Base-by-base conservation (phyloP, 2,329 filamentous ascomycete genomes). In the Neonectria punicea region DNA sequence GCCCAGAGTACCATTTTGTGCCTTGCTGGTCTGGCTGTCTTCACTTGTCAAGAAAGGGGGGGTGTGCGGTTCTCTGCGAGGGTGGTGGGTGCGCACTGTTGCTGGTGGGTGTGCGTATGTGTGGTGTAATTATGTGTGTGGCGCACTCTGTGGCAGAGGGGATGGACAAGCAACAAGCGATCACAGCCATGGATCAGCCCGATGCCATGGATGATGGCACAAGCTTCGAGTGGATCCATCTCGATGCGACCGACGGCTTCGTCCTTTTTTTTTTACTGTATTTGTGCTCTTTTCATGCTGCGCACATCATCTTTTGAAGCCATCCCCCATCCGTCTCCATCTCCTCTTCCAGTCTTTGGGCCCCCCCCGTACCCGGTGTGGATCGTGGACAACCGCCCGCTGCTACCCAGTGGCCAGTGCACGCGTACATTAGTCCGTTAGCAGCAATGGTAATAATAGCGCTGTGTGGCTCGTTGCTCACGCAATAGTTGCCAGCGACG, bases 401-500 rank as follows among this genome's bases (percentile, higher is more conserved):
- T 49, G 41, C 36, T 32, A 6, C 11, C 5, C 25, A 25, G 25
- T 25, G 25, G 25, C 25, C 25, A 25, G 25, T 25, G 25, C 25
- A 25, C 25, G 25, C 4, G 25, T 6, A 25, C 25, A 25, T 25
- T 25, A 25, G 25, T 25, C 25, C 25, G 25, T 25, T 25, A 25
- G 25, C 25, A 25, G 25, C 25, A 6, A 25, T 25, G 36, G 61
- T 58, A 59, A 63, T 63, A 30, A 55, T 63, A 57, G 54, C 60
- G 60, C 44, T 47, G 39, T 54, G 55, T 55, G 25, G 34, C 56
- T 55, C 61, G 43, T 49, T 59, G 43, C 25, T 50, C 61, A 63
- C 61, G 61, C 61, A 54, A 63, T 63, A 54, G 53, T 55, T 53
- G 41, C 47, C 41, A 43, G 43, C 47, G 36, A 53, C 13, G n/a